These are phyloP conservation scores for Yarrowia bubula DNA, from an alignment of 805 yeast genomes.

Conservation along the genomic window DNA sequence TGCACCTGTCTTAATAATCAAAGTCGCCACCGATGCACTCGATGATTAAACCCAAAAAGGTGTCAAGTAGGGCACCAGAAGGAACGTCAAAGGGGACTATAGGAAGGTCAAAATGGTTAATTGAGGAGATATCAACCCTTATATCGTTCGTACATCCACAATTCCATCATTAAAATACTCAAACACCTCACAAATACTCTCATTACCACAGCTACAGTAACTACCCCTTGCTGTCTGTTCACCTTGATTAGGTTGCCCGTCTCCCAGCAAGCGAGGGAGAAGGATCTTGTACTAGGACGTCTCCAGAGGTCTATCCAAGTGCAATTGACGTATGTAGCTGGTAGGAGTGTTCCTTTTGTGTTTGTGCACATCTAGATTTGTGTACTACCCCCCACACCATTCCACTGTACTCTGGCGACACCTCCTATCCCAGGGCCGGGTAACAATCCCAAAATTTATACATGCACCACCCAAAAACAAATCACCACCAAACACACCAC, in stretches of 20 bases:
- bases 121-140: too few relatives aligned
- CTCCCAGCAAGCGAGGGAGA: constrained; percentile 18
- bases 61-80: too few relatives aligned
- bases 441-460: constrained; percentile 4
- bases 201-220: background rate
- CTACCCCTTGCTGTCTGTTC: constrained; percentile 1
- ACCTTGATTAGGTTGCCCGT: constrained; percentile 6
- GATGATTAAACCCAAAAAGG: too few relatives aligned
- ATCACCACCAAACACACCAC: constrained; percentile 22
- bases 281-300: too few relatives aligned
- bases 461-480: constrained; percentile 11
- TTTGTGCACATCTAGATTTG: background rate
- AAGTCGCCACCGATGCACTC: too few relatives aligned
- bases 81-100: too few relatives aligned
- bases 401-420: background rate
- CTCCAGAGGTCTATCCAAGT: too few relatives aligned
- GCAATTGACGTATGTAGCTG: too few relatives aligned
- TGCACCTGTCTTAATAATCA: too few relatives aligned
- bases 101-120: too few relatives aligned
- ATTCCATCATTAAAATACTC: too few relatives aligned
- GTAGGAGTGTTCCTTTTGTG: background rate
- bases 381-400: background rate
- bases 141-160: too few relatives aligned
- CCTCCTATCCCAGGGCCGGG: constrained; percentile 1
- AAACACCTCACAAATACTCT: background rate